These are phyloP conservation scores for Crotalaria pallida DNA, from an alignment of 306 rosid species.

Conservation along the genomic window DNA sequence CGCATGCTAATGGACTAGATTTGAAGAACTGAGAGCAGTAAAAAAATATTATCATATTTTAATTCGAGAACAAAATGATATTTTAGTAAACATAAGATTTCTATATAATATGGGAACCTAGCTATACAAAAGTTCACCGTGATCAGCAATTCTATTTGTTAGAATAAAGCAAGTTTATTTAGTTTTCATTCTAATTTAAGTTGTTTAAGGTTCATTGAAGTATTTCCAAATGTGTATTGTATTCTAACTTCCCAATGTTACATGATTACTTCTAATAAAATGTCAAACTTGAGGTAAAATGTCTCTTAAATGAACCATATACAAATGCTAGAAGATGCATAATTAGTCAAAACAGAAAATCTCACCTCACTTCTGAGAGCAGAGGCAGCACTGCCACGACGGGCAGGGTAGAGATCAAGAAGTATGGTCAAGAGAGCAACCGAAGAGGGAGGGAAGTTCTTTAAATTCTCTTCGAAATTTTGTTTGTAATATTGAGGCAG, in stretches of 20 bases:
- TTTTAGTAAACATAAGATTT: not conserved
- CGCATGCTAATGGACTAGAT: constrained; percentile 26
- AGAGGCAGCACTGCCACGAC: constrained; percentile 29
- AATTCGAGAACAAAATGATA: not conserved
- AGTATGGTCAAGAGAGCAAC: constrained; percentile 15
- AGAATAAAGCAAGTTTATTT: not conserved
- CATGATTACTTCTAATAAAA: not conserved
- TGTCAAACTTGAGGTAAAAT: not conserved
- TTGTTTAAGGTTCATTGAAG: not conserved
- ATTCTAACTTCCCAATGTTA: not conserved
- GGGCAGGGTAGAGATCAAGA: constrained; percentile 30
- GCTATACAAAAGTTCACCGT: not conserved
- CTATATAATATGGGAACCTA: not conserved
- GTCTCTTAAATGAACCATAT: not conserved
- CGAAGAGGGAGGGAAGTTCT: constrained; percentile 24
- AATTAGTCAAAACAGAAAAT: not conserved
- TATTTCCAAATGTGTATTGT: not conserved
- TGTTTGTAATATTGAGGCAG: constrained; percentile 29
- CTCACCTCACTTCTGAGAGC: constrained; percentile 30
- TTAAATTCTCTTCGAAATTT: not conserved
- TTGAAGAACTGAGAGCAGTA: constrained; percentile 31
- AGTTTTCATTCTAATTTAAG: not conserved
- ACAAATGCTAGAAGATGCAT: not conserved
- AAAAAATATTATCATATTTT: not conserved
- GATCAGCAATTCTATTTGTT: not conserved